Evolutionary conservation across 2,329 filamentous ascomycete species (phyloP), one percentile per base, ranked within the genome.

Genomic region (Ophiostoma australiae): DNA sequence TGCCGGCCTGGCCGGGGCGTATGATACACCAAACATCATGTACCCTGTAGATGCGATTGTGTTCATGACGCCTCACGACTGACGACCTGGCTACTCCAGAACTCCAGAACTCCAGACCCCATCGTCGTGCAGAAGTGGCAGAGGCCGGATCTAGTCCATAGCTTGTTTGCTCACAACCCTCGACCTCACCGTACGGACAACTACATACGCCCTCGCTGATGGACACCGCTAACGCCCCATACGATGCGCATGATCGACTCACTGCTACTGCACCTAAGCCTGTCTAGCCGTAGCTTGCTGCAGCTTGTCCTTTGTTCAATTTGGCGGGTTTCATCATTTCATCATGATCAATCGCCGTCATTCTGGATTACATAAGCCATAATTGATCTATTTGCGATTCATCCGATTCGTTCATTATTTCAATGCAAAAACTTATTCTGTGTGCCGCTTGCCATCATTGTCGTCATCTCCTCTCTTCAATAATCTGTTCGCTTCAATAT

Each of bases 241-340:
- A 37, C 63, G 15, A 63, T 66, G 63, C 63, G 41, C 63, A 41
- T 66, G 63, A 66, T 66, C 63, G 63, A 15, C 63, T 66, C 35
- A 15, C 63, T 66, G 63, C 63, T 23, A 66, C 63, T 39, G 63
- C 63, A 39, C 8, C 63, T 66, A 66, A 66, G 35, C 63, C 23
- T 41, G 17, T 66, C 35, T 66, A 66, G 63, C 35, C 63, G 63
- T 66, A 39, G 63, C 63, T 23, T n/a, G 17, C 58, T 63, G 63
- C 33, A 39, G 63, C 63, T 66, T 66, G 13, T 66, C 35, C 63
- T 37, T 39, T 41, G 61, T 65, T 65, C 61, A 37, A n/a, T 39
- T 65, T 65, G 63, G 63, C 20, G 33, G 35, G 63, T 39, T 39
- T 66, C 17, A 39, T 66, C 63, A 39, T 39, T 35, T n/a, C n/a